Percentiles rank a stretch among this genome's conserved stretches.
phyloP scores from a whole-genome alignment of 495 filamentous ascomycete species.

The Aspergillus coremiiformis region DNA sequence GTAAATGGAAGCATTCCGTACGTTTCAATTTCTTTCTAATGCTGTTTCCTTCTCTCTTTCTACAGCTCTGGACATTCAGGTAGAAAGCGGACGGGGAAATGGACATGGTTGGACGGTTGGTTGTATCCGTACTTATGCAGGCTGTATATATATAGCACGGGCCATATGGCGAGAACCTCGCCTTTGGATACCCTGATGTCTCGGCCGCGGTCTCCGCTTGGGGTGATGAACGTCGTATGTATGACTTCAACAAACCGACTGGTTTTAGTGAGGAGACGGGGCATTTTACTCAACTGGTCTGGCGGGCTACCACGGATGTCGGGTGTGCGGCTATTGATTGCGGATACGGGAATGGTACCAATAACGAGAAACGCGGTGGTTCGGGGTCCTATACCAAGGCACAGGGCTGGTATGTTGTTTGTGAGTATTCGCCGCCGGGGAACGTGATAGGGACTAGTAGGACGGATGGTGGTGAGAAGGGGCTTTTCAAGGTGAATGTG shows the following conservation, averaged over 20 bases:
- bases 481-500: conserved; percentile 36
- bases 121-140: too few species aligned
- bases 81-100: neutral
- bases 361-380: conserved; percentile 11
- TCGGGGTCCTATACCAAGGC: conserved; percentile 16
- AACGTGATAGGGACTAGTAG: conserved; percentile 53
- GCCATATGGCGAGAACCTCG: conserved; percentile 73
- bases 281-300: conserved; percentile 81
- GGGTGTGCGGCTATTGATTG: conserved; percentile 64
- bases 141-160: conserved; percentile 38
- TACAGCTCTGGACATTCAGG: neutral
- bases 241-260: conserved; percentile 48
- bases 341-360: conserved; percentile 18
- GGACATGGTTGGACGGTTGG: too few species aligned
- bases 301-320: conserved; percentile 60
- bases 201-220: conserved; percentile 56
- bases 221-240: conserved; percentile 55
- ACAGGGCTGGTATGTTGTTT: conserved; percentile 68
- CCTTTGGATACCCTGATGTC: conserved; percentile 56
- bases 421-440: conserved; percentile 70
- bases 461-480: conserved; percentile 38
- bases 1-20: conserved; percentile 58
- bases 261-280: conserved; percentile 61
- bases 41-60: neutral
- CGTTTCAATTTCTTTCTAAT: conserved; percentile 11